phyloP scores from a whole-genome alignment of 1,284 basidiomycete species.

The Cerrena zonata region DNA sequence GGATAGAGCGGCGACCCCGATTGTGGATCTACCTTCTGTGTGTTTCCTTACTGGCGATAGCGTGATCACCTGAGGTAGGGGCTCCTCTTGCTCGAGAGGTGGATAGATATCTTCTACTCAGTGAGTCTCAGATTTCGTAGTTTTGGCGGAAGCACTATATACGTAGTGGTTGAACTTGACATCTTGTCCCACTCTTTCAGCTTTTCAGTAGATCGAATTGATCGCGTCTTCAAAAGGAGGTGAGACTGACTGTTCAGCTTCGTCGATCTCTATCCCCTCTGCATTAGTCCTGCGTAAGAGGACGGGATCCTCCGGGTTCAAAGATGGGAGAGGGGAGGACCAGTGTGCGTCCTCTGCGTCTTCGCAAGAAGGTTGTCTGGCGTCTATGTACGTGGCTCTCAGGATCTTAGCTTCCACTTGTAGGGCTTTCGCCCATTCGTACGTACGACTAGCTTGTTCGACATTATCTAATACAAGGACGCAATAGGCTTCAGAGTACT shows the following conservation, averaged over 20 bases:
- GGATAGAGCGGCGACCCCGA: background rate
- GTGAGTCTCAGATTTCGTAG: background rate
- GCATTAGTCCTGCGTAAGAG: background rate
- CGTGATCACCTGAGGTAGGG: background rate
- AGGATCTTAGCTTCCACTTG: background rate
- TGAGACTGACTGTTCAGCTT: background rate
- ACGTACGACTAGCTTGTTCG: background rate
- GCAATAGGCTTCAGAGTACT: background rate
- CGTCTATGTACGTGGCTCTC: background rate
- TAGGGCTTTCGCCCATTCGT: background rate
- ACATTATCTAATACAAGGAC: background rate
- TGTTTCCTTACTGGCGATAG: background rate
- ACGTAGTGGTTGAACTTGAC: background rate
- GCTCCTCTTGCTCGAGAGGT: background rate
- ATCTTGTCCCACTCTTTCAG: background rate
- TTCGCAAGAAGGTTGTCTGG: too few relatives aligned
- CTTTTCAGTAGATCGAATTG: too few relatives aligned
- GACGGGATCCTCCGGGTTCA: too few relatives aligned
- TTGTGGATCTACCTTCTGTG: background rate
- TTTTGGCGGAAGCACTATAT: background rate
- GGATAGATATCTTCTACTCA: too few relatives aligned
- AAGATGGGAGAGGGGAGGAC: too few relatives aligned
- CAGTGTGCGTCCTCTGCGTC: too few relatives aligned
- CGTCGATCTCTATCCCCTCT: too few relatives aligned
- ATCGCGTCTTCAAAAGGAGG: too few relatives aligned